phyloP scores from a whole-genome alignment of 2,329 filamentous ascomycete species.

The Aspergillus spinulosporus region DNA sequence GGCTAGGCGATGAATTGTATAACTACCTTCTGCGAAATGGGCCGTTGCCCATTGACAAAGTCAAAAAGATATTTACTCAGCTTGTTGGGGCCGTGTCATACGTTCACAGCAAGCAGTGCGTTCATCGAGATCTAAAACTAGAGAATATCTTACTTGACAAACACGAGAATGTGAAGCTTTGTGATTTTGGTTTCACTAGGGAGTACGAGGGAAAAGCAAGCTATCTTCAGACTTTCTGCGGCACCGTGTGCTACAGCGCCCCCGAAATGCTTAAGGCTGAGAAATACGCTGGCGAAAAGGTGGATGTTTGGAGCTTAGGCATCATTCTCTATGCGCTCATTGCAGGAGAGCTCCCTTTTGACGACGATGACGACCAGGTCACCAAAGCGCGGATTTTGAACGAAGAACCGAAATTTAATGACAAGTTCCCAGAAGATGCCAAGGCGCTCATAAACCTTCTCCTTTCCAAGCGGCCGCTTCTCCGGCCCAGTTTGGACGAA shows the following conservation, averaged over 20 bases:
- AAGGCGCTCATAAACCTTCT: constrained; percentile 73
- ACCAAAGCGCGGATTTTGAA: constrained; percentile 83
- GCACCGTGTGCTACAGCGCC: constrained; percentile 95
- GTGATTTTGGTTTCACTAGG: constrained; percentile 96
- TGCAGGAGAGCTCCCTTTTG: constrained; percentile 83
- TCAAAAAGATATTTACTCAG: constrained; percentile 94
- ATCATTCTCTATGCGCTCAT: constrained; percentile 85
- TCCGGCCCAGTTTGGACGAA: constrained; percentile 78
- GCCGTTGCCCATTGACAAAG: constrained; percentile 77
- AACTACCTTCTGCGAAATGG: constrained; percentile 90
- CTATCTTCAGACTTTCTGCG: constrained; percentile 95
- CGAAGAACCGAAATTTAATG: constrained; percentile 82
- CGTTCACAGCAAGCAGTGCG: constrained; percentile 91
- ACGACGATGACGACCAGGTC: constrained; percentile 87
- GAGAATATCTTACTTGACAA: constrained; percentile 97
- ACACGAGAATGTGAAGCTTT: constrained; percentile 93
- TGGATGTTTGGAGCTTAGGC: constrained; percentile 96
- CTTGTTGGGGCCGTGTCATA: constrained; percentile 92
- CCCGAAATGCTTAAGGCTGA: constrained; percentile 98
- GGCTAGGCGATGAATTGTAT: constrained; percentile 86
- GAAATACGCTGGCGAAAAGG: constrained; percentile 96
- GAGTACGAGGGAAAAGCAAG: constrained; percentile 96
- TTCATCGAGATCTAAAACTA: constrained; percentile 93
- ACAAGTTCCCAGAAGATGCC: constrained; percentile 74
- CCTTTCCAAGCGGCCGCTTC: constrained; percentile 85